phyloP scores from a whole-genome alignment of 1,139 yeast genomes.

The Candida anutae region DNA sequence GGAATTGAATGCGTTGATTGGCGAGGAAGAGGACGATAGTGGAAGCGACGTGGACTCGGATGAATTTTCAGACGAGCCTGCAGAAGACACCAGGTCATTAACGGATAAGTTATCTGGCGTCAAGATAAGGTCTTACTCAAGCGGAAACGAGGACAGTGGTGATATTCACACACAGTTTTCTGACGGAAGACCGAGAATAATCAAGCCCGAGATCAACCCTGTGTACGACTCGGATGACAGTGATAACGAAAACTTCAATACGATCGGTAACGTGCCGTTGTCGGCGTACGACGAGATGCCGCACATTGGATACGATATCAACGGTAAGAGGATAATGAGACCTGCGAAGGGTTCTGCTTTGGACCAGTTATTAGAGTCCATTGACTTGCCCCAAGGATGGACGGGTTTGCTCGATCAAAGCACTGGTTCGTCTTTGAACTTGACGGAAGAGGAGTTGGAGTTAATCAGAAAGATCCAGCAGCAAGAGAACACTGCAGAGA shows the following conservation, averaged over 20 bases:
- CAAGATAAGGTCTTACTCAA: constrained; percentile 42
- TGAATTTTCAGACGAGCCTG: constrained; percentile 43
- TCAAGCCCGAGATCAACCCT: constrained; percentile 88
- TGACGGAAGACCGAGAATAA: constrained; percentile 70
- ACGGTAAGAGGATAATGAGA: constrained; percentile 96
- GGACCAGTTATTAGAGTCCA: constrained; percentile 78
- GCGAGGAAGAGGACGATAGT: constrained; percentile 33
- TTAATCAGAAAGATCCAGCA: constrained; percentile 78
- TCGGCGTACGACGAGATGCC: constrained; percentile 96
- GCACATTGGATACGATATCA: constrained; percentile 92
- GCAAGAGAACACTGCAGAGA: constrained; percentile 77
- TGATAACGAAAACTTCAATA: constrained; percentile 75
- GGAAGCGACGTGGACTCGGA: constrained; percentile 28
- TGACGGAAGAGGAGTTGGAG: constrained; percentile 85
- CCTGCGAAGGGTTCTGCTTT: constrained; percentile 96
- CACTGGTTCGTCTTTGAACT: constrained; percentile 81
- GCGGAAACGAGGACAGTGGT: constrained; percentile 16
- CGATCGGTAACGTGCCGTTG: constrained; percentile 88
- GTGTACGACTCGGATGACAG: constrained; percentile 90
- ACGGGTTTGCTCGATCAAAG: constrained; percentile 89
- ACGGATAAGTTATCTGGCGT: constrained; percentile 50
- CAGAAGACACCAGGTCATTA: constrained; percentile 40
- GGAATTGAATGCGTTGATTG: constrained; percentile 52
- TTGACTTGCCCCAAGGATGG: constrained; percentile 97
- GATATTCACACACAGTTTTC: constrained; percentile 49